Evolutionary conservation across 345 rosid species (phyloP), one percentile per base, ranked within the genome.

Genomic region (Populus davidiana): DNA sequence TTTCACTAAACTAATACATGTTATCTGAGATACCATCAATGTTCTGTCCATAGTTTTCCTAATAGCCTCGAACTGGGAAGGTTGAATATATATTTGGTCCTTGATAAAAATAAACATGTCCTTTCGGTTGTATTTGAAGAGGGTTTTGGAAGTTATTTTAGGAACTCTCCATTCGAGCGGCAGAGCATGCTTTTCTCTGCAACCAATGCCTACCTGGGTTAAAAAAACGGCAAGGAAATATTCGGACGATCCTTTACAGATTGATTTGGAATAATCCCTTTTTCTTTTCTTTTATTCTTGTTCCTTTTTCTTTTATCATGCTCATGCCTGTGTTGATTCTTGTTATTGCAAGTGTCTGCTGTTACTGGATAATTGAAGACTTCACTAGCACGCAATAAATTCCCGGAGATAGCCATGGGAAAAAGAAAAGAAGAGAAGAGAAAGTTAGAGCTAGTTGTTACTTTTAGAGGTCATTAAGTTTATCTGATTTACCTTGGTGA

Each of bases 171-270:
- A 6, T 23, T 89, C 17, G 87, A 93, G 84, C 68, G 98, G 71
- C 99, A 95, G 73, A 95, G 92, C 89, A 93, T 93, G 99, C 98
- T 95, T 81, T 95, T 95, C 89, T 95, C 99, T 20, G 99, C 99
- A 72, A 95, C 99, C 59, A 38, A 95, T 93, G 98, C 99, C 99
- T 80, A 64, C 89, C 74, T 95, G 98, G 99, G 93, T 95, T 61
- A 91, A 90, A 86, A 95, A 95, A 83, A 80, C 93, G 83, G 89
- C 99, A 0, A 88, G 86, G 86, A 95, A 93, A 82, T 83, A 93
- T 83, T 85, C 93, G 86, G 86, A 93, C 74, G 89, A 90, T 81
- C 98, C 99, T 66, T 85, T 92, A 83, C 92, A 90, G 62, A 91
- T 93, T 56, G 99, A 93, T 89, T 77, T 95, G 97, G 99, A 93